Conservation (phyloP, 352 stramenopile species). For the Pythium pyrilobum region DNA sequence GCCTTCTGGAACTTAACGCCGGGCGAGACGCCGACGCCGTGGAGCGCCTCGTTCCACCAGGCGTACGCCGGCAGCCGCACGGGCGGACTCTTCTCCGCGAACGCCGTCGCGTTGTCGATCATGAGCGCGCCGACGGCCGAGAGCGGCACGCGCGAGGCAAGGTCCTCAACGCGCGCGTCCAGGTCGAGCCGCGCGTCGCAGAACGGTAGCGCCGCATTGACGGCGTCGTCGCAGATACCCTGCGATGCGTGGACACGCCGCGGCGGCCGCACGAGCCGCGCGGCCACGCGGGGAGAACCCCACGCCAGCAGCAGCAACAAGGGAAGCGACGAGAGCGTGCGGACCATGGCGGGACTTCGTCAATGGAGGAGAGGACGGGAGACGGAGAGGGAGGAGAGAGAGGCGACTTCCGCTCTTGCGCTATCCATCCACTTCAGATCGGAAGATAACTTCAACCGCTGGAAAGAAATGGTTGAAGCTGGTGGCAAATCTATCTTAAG, state of each 20-base stretch:
- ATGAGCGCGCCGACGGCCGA: slow-evolving; percentile 67
- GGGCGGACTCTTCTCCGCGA: slow-evolving; percentile 6
- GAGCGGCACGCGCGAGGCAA: slow-evolving; percentile 60
- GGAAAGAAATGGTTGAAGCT: too few relatives aligned
- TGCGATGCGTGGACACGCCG: too few relatives aligned
- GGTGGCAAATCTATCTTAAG: too few relatives aligned
- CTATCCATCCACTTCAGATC: not conserved
- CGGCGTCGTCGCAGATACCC: slow-evolving; percentile 46
- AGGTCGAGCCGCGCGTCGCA: slow-evolving; percentile 54
- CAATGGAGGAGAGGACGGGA: too few relatives aligned
- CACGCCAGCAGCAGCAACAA: not conserved
- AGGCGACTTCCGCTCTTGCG: not conserved
- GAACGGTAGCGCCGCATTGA: slow-evolving; percentile 49
- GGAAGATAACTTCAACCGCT: not conserved
- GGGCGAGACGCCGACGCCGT: slow-evolving; percentile 74
- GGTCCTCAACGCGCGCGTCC: slow-evolving; percentile 51
- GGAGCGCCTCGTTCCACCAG: slow-evolving; percentile 89
- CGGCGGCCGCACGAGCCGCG: slow-evolving; percentile 5
- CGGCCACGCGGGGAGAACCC: not conserved
- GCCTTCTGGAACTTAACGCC: slow-evolving; percentile 48
- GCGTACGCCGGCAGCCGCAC: slow-evolving; percentile 62
- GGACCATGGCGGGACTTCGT: too few relatives aligned
- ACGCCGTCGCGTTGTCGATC: slow-evolving; percentile 44
- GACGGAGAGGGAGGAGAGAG: too few relatives aligned
- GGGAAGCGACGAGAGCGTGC: slow-evolving; percentile 4